phyloP scores from a whole-genome alignment of 1,284 basidiomycete genomes.

The Apiotrichum mycotoxinovorans region DNA sequence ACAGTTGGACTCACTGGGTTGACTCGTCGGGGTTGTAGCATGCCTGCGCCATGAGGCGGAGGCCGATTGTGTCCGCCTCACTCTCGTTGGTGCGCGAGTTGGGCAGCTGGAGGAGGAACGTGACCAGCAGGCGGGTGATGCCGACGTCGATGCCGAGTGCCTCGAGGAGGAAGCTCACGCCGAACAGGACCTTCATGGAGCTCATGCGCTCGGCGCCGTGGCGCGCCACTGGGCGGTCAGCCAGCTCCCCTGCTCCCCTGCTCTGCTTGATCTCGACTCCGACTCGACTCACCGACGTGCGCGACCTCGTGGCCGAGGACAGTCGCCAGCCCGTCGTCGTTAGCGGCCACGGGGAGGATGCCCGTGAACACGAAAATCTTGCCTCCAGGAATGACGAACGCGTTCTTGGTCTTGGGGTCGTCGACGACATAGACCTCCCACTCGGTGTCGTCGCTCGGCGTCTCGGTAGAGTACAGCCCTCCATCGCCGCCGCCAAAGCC shows the following conservation, averaged over 20 bases:
- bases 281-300: constrained; percentile 62
- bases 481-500: constrained; percentile 27
- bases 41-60: constrained; percentile 60
- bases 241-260: no score
- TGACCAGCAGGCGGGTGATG: constrained; percentile 53
- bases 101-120: constrained; percentile 67
- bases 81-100: constrained; percentile 77
- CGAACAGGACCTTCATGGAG: constrained; percentile 57
- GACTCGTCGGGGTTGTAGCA: constrained; percentile 55
- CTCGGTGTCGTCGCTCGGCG: constrained; percentile 32
- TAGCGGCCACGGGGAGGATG: constrained; percentile 71
- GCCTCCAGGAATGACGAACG: constrained; percentile 69
- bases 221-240: constrained; percentile 5
- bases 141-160: constrained; percentile 61
- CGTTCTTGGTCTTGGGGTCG: constrained; percentile 70
- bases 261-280: no score
- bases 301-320: constrained; percentile 88
- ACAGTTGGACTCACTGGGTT: constrained; percentile 56
- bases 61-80: constrained; percentile 77
- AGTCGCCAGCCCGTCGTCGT: constrained; percentile 79
- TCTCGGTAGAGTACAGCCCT: neutral
- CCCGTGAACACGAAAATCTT: constrained; percentile 87
- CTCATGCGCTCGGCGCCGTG: constrained; percentile 50
- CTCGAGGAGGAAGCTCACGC: constrained; percentile 56
- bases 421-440: constrained; percentile 71